These are phyloP conservation scores for Monilinia laxa DNA, from an alignment of 2,329 filamentous ascomycete species.

Conservation along the genomic window DNA sequence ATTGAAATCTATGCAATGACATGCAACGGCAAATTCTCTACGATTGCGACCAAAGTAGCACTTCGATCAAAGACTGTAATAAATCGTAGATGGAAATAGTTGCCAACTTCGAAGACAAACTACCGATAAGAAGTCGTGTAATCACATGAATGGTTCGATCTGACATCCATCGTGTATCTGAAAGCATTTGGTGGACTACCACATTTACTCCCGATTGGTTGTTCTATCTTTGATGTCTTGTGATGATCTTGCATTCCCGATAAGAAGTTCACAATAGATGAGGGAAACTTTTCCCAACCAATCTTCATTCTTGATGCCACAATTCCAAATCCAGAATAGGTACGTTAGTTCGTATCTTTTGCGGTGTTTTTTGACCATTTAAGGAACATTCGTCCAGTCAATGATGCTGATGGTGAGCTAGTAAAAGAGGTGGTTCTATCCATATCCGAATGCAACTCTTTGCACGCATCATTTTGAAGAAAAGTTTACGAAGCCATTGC, in stretches of 20 bases:
- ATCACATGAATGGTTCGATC: conserved; percentile 18
- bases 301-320: neutral
- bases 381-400: conserved; percentile 2
- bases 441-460: neutral
- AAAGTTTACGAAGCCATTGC: neutral
- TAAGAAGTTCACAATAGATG: neutral
- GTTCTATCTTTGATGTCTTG: neutral
- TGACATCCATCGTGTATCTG: neutral
- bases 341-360: neutral
- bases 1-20: neutral
- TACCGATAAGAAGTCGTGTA: conserved; percentile 13
- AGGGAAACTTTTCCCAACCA: conserved; percentile 12
- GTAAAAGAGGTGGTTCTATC: neutral
- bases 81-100: neutral
- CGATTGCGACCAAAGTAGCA: neutral
- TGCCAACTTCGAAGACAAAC: conserved; percentile 6
- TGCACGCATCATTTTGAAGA: neutral
- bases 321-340: neutral
- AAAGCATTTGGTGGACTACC: conserved; percentile 14
- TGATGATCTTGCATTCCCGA: conserved; percentile 6
- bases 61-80: neutral
- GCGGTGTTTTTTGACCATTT: conserved; percentile 1
- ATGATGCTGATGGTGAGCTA: neutral
- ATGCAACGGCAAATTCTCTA: neutral
- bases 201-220: conserved; percentile 11